phyloP scores from a whole-genome alignment of 331 rosid species.

The Phaseolus coccineus region DNA sequence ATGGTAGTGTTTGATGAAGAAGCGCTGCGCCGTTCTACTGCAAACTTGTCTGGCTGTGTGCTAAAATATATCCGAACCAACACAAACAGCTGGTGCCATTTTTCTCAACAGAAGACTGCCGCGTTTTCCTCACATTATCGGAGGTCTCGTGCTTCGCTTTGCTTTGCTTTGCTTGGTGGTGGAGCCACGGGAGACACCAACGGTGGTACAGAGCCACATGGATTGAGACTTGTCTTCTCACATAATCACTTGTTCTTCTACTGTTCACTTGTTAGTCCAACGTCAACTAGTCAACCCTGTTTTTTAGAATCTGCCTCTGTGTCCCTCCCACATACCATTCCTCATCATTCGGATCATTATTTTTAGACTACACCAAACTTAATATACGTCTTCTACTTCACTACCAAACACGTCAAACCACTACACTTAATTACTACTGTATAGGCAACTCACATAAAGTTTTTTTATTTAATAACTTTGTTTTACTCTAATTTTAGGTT shows the following conservation, averaged over 20 bases:
- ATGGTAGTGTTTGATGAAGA: background rate
- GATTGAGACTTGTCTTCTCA: conserved; percentile 48
- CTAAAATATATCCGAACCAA: conserved; percentile 19
- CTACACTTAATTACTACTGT: background rate
- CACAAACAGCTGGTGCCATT: conserved; percentile 31
- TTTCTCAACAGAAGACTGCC: conserved; percentile 33
- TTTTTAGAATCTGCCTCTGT: background rate
- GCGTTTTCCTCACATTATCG: conserved; percentile 33
- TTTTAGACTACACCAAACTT: background rate
- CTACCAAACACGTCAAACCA: background rate
- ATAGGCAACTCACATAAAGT: no score
- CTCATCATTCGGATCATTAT: conserved; percentile 1
- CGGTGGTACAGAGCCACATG: conserved; percentile 44
- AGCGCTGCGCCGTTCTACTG: conserved; percentile 47
- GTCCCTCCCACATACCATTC: background rate
- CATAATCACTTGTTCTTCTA: conserved; percentile 1
- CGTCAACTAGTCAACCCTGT: conserved; percentile 38
- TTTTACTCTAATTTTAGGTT: no score
- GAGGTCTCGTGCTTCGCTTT: background rate
- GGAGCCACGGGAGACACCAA: conserved; percentile 63
- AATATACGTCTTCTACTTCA: no score
- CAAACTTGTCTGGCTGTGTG: conserved; percentile 50
- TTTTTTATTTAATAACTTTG: no score
- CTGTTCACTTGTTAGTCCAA: conserved; percentile 45
- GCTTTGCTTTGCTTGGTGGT: conserved; percentile 32